Evolutionary conservation across 495 filamentous ascomycete genomes (phyloP).

Genomic region (Xylaria cubensis): DNA sequence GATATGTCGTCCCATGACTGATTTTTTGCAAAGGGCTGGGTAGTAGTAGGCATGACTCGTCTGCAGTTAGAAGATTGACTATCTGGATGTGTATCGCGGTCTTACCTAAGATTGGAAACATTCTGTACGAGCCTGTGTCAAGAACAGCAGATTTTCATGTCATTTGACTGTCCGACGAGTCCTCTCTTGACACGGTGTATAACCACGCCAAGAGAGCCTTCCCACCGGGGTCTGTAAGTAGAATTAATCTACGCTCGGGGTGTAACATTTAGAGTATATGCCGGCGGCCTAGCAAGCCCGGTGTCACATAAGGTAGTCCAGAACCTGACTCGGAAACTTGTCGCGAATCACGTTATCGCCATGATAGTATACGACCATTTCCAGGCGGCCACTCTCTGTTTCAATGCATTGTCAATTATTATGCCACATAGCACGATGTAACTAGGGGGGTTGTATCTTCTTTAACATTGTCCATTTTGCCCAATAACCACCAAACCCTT

Average conservation of each 20-base stretch:
- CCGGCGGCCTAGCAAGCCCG: not conserved
- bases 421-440: not conserved
- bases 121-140: not conserved
- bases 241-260: not conserved
- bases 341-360: not conserved
- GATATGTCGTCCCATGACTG: not conserved
- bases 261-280: not conserved
- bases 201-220: not conserved
- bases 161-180: not conserved
- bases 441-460: not conserved
- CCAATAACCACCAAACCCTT: not conserved
- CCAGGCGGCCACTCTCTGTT: not conserved
- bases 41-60: not conserved
- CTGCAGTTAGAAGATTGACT: not conserved
- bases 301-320: not conserved
- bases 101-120: conserved; percentile 10
- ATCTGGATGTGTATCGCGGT: not conserved
- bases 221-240: not conserved
- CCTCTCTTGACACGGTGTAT: not conserved
- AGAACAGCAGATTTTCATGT: not conserved
- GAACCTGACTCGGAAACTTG: not conserved
- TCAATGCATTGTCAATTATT: not conserved
- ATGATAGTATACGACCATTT: not conserved
- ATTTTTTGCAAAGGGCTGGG: not conserved
- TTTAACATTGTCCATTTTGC: not conserved